Evolutionary conservation across 768 basidiomycete species (phyloP).

Genomic region (Suillus sp.): DNA sequence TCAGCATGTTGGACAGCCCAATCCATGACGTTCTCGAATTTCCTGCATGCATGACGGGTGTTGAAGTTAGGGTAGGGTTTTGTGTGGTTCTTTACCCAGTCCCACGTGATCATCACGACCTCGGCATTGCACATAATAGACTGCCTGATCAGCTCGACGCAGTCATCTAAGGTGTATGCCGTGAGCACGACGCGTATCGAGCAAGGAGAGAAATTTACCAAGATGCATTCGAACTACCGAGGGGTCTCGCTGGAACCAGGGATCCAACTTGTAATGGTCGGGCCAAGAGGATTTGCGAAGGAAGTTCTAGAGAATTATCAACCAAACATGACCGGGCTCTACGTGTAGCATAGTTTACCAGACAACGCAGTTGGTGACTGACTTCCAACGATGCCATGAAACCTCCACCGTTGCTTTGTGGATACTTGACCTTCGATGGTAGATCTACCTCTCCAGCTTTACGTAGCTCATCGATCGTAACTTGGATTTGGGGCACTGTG

Average conservation of each 20-base stretch:
- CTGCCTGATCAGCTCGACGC: constrained; percentile 16
- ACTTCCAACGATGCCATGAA: constrained; percentile 17
- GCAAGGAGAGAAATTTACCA: not conserved
- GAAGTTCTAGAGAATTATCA: constrained; percentile 8
- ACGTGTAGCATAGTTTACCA: constrained; percentile 8
- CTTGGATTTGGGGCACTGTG: constrained; percentile 11
- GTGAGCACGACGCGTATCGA: not conserved
- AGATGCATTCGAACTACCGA: constrained; percentile 10
- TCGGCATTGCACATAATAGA: not conserved
- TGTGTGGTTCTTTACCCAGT: constrained; percentile 12
- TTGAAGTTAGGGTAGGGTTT: constrained; percentile 7
- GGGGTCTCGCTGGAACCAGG: constrained; percentile 10
- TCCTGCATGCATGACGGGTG: constrained; percentile 9
- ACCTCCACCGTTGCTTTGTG: constrained; percentile 16
- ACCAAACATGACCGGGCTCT: not conserved
- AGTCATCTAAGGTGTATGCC: constrained; percentile 7
- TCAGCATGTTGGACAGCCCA: not conserved
- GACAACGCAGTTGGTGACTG: constrained; percentile 16
- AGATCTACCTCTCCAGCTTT: constrained; percentile 11
- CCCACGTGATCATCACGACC: not conserved
- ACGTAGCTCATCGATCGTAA: constrained; percentile 11
- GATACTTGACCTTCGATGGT: constrained; percentile 12
- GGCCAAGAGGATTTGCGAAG: constrained; percentile 15
- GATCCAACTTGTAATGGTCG: constrained; percentile 15
- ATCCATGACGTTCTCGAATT: not conserved